Percentiles rank a stretch among this genome's conserved stretches.
phyloP scores from a whole-genome alignment of 805 yeast genomes.

The Candida tallmaniae region DNA sequence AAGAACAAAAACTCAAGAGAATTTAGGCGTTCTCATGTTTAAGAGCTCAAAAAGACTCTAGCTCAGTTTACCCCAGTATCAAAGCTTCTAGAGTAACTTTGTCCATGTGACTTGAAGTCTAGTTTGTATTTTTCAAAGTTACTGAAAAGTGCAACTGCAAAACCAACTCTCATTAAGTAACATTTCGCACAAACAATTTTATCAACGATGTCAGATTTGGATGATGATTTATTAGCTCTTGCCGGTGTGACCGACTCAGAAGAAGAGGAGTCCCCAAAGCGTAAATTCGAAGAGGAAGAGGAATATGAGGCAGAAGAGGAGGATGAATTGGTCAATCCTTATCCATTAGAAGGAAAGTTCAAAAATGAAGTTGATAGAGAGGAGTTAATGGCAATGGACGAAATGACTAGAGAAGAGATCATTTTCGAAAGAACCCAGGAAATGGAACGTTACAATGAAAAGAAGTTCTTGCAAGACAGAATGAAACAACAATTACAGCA shows the following conservation, averaged over 20 bases:
- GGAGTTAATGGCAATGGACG: constrained; percentile 68
- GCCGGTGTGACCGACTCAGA: constrained; percentile 58
- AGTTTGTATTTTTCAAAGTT: too few relatives aligned
- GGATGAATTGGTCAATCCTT: constrained; percentile 57
- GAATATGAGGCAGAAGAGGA: constrained; percentile 19
- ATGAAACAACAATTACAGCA: constrained; percentile 49
- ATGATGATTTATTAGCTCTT: constrained; percentile 92
- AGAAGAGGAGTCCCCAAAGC: constrained; percentile 15
- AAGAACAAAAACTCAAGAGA: too few relatives aligned
- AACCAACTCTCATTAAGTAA: too few relatives aligned
- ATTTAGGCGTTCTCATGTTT: too few relatives aligned
- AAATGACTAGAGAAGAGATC: constrained; percentile 86
- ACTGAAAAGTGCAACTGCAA: too few relatives aligned
- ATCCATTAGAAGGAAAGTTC: constrained; percentile 90
- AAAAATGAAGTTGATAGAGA: constrained; percentile 76
- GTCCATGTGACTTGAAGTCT: too few relatives aligned
- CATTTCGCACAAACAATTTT: too few relatives aligned
- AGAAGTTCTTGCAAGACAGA: constrained; percentile 78
- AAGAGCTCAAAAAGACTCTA: too few relatives aligned
- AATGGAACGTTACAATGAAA: constrained; percentile 82
- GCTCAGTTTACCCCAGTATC: too few relatives aligned
- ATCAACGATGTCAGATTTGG: constrained; percentile 78
- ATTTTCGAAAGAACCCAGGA: constrained; percentile 91
- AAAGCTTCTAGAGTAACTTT: too few relatives aligned
- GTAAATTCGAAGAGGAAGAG: constrained; percentile 14